These are phyloP conservation scores for Acrodontium crateriforme DNA, from an alignment of 2,329 filamentous ascomycete species.

Conservation along the genomic window DNA sequence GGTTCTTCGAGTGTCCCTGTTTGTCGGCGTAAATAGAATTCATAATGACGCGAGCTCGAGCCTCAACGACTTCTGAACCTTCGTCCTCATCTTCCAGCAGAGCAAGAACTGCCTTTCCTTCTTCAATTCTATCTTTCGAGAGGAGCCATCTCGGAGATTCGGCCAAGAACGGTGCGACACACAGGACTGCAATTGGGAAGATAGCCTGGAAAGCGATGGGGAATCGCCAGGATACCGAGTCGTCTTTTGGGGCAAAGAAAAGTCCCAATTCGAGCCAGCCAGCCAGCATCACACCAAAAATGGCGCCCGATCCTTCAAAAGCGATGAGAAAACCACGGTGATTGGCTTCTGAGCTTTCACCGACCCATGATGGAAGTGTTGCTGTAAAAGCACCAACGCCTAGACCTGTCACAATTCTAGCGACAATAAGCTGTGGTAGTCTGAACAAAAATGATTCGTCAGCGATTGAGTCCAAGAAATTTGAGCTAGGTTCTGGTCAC, in stretches of 20 bases:
- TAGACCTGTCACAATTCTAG: conserved; percentile 37
- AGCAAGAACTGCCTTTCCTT: conserved; percentile 15
- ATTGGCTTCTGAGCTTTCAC: conserved; percentile 28
- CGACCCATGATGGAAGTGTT: conserved; percentile 24
- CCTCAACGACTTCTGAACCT: conserved; percentile 10
- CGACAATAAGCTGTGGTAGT: conserved; percentile 36
- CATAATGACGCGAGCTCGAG: conserved; percentile 8
- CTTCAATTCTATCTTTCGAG: conserved; percentile 11
- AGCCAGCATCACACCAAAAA: conserved; percentile 30
- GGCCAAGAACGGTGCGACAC: conserved; percentile 19
- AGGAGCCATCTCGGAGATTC: conserved; percentile 16
- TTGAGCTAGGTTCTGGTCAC: no score
- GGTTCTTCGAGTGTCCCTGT: conserved; percentile 12
- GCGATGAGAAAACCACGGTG: conserved; percentile 8
- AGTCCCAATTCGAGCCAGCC: conserved; percentile 20
- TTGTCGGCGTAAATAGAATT: conserved; percentile 10
- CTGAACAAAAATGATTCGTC: no score
- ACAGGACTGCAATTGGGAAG: conserved; percentile 25
- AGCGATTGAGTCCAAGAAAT: no score
- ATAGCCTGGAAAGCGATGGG: conserved; percentile 31
- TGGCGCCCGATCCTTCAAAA: conserved; percentile 4
- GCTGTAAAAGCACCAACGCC: conserved; percentile 27
- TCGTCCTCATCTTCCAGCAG: conserved; percentile 11
- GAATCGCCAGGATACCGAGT: conserved; percentile 19
- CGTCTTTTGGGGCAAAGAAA: conserved; percentile 9